These are phyloP conservation scores for Plantago lanceolata DNA, from an alignment of 305 asterid species.

Conservation along the genomic window DNA sequence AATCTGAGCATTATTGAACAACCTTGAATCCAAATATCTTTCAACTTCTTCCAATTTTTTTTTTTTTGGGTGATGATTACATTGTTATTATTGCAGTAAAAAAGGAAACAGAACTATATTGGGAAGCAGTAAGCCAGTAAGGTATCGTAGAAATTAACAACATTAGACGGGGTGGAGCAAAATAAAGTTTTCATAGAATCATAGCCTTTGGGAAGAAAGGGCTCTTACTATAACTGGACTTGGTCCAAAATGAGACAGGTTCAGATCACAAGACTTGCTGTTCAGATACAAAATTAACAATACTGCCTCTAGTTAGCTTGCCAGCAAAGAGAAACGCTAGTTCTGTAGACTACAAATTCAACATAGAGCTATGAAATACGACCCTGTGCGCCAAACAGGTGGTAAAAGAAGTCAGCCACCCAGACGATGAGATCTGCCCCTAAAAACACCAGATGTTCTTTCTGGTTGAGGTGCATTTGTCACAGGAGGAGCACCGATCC, in stretches of 20 bases:
- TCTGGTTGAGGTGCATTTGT: slow-evolving; percentile 36
- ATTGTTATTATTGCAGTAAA: too few species aligned
- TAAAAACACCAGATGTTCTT: slow-evolving; percentile 47
- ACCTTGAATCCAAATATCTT: too few species aligned
- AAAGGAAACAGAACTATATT: too few species aligned
- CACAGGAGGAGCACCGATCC: slow-evolving; percentile 56
- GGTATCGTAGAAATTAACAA: too few species aligned
- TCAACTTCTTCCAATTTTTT: too few species aligned
- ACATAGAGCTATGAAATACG: neutral
- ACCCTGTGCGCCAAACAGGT: neutral
- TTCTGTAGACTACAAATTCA: neutral
- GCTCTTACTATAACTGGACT: neutral
- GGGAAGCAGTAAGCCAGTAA: too few species aligned
- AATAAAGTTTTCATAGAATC: too few species aligned
- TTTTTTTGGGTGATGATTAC: too few species aligned
- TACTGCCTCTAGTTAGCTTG: neutral
- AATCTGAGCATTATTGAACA: too few species aligned
- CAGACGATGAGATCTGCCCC: slow-evolving; percentile 82
- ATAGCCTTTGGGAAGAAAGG: neutral
- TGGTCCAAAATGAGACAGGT: neutral
- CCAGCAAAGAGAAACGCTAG: slow-evolving; percentile 3
- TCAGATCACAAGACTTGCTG: neutral
- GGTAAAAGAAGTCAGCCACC: slow-evolving; percentile 37
- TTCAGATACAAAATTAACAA: neutral
- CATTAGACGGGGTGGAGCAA: too few species aligned